Evolutionary conservation across 1,139 yeast species (phyloP).

Genomic region (Zygosaccharomyces pseudobailii): DNA sequence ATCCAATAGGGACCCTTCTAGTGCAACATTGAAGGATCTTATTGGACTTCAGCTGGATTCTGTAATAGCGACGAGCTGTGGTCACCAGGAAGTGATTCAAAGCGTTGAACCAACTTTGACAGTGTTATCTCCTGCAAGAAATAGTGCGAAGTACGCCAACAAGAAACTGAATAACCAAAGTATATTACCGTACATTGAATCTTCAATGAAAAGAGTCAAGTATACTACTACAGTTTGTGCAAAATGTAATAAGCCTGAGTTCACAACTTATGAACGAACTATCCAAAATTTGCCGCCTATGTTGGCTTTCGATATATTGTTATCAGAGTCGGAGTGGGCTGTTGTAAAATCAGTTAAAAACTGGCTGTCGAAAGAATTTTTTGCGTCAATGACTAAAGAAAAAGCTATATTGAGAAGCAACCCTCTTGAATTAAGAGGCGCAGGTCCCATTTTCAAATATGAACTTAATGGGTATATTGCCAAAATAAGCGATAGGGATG

Average conservation of each 20-base stretch:
- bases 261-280: conserved; percentile 47
- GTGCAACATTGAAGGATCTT: conserved; percentile 35
- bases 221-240: conserved; percentile 51
- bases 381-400: conserved; percentile 40
- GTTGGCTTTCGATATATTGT: conserved; percentile 55
- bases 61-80: conserved; percentile 40
- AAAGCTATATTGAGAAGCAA: conserved; percentile 40
- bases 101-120: conserved; percentile 40
- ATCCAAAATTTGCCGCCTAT: conserved; percentile 60
- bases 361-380: conserved; percentile 62
- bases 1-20: conserved; percentile 29
- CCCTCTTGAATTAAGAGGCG: conserved; percentile 35
- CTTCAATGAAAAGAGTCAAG: conserved; percentile 48
- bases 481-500: conserved; percentile 55
- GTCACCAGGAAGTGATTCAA: conserved; percentile 34
- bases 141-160: conserved; percentile 21
- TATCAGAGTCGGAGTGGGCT: conserved; percentile 49
- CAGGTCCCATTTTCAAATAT: conserved; percentile 40
- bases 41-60: conserved; percentile 45
- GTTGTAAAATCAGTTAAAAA: conserved; percentile 41
- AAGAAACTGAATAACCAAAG: conserved; percentile 32
- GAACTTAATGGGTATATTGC: conserved; percentile 67
- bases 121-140: conserved; percentile 32
- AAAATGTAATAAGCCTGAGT: conserved; percentile 46
- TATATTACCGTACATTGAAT: conserved; percentile 52